Evolutionary conservation across 106 monocot species (phyloP), one percentile per base, ranked within the genome.

Genomic region (Dendrobium huoshanense): DNA sequence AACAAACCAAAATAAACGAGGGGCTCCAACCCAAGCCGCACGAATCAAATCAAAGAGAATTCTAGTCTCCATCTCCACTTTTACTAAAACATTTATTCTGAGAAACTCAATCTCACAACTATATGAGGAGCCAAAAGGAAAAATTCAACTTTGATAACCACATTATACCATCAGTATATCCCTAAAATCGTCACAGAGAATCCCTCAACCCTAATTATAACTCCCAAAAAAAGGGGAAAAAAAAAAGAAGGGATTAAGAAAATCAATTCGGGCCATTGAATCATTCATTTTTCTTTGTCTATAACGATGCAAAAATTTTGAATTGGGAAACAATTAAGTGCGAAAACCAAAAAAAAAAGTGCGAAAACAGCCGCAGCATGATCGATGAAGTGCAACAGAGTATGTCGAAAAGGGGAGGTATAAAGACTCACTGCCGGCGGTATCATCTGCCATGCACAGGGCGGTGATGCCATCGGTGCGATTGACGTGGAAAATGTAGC

Each of bases 401-500:
- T 1, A 75, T 48, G 45, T 16, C 18, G 4, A 13, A 20, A 11
- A 51, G 11, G 41, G 11, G 49, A 76, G 24, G 4, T 1, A 65
- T 19, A 25, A 73, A 11, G 2, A 74, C 91, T 88, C 79, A 99
- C 98, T 86, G 79, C 95, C 98, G 74, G 95, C 91, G 44, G 89
- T 70, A 79, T 99, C 99, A 58, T 95, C 93, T 75, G 99, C 99
- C 88, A 99, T 88, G 84, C 99, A 99, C 75, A 99, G 93, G 42
- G 90, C 93, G 83, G 99, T 95, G 93, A 99, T 88, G 68, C 95
- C 99, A 51, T 99, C 99, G 77, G 99, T 95, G 78, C 99, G 85
- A 86, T 93, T 95, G 80, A 91, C 99, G 78, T 99, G 99, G 88
- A 99, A 99, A 77, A 93, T 85, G 80, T 86, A 90, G 22, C 93